Conservation (phyloP, 106 monocot species). For the Dioscorea dumetorum region DNA sequence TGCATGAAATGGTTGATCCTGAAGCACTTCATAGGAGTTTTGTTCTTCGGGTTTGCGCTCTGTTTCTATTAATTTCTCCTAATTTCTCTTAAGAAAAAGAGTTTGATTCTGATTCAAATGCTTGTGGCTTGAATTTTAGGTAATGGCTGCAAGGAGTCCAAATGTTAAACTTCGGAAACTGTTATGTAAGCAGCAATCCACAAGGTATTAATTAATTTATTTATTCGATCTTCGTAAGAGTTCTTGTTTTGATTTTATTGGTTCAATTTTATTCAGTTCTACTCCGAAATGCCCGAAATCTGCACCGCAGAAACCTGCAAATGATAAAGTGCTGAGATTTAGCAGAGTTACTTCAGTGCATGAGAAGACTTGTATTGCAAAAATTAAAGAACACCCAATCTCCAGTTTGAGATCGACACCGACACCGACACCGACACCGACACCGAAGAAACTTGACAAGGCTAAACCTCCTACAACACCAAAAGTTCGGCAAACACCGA, state of each 20-base stretch:
- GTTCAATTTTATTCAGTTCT: not conserved
- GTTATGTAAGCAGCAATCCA: not conserved
- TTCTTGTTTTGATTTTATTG: not conserved
- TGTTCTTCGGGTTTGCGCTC: not conserved
- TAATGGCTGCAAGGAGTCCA: slow-evolving; percentile 11
- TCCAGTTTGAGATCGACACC: not conserved
- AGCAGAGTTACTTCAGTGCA: not conserved
- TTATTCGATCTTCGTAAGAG: not conserved
- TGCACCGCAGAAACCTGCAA: slow-evolving; percentile 2
- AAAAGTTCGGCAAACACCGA: not conserved
- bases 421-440: too few species aligned
- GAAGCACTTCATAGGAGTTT: slow-evolving; percentile 2
- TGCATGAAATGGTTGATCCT: slow-evolving; percentile 6
- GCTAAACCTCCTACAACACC: not conserved
- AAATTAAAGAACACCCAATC: not conserved
- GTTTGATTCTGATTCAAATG: not conserved
- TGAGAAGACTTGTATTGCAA: not conserved
- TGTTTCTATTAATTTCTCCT: not conserved
- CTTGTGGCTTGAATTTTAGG: not conserved
- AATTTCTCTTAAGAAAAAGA: not conserved
- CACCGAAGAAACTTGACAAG: not conserved
- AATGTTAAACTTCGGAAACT: slow-evolving; percentile 1
- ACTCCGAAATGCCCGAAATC: slow-evolving; percentile 6
- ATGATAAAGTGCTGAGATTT: not conserved
- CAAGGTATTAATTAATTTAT: not conserved